A percentile compares a stretch with the other conserved stretches of the same genome.
Evolutionary conservation across 495 filamentous ascomycete genomes (phyloP).

Genomic region (Trichoderma erinaceum): DNA sequence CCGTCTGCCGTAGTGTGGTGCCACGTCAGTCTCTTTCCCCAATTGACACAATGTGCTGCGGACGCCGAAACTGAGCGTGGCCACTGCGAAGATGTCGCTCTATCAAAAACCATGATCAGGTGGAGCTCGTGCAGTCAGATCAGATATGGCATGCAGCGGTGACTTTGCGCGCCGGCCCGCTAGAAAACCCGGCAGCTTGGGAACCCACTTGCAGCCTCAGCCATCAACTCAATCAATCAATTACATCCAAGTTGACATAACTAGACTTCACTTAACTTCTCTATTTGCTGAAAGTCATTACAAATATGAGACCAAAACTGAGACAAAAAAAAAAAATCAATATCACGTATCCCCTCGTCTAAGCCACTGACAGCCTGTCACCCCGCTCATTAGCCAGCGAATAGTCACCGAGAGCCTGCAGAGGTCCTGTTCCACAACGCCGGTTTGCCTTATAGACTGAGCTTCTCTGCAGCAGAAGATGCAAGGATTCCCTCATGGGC

Average conservation of each 20-base stretch:
- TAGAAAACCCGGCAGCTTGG: neutral
- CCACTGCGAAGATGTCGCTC: neutral
- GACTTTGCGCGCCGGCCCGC: neutral
- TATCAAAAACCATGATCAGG: neutral
- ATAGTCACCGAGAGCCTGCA: neutral
- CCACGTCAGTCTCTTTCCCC: neutral
- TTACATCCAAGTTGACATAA: neutral
- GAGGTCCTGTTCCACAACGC: slow-evolving; percentile 1
- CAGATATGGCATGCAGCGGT: neutral
- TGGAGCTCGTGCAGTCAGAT: neutral
- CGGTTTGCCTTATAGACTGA: neutral
- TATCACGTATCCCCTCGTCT: neutral
- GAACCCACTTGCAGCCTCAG: neutral
- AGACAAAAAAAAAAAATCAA: neutral
- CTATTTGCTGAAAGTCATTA: too few species aligned
- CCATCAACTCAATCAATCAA: neutral
- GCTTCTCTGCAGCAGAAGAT: neutral
- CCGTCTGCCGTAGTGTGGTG: neutral
- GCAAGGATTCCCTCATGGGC: neutral
- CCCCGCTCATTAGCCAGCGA: neutral
- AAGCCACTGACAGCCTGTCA: neutral
- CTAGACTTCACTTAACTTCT: neutral
- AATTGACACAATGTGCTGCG: neutral
- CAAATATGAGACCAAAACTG: too few species aligned
- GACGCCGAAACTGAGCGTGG: neutral